Evolutionary conservation across 129 eudicot genomes (phyloP), one percentile per base, ranked within the genome.

Genomic region (Flaveria brownii): DNA sequence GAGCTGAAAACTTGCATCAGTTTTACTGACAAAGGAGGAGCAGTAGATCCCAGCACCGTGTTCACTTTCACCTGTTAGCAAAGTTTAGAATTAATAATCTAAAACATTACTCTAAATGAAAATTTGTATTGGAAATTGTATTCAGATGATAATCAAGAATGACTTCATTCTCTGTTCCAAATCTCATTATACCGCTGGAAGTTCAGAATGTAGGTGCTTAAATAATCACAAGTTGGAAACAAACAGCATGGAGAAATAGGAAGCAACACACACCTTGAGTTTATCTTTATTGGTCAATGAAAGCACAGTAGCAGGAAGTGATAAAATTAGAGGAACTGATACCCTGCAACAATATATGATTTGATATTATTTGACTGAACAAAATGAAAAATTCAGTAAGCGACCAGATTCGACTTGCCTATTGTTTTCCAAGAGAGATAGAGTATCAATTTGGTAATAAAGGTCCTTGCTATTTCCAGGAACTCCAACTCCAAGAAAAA

Each of bases 391-490:
- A 68, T 70, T 72, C 52, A 60, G 36, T 10, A 50, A 20, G 60
- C 39, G 26, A 14, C 36, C 12, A 28, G 49, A 42, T 18, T 62
- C 63, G 71, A 87, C 91, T 82, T 88, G 85, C 99, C 91, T 83
- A 68, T 89, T 88, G 78, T 82, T 83, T 74, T 94, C 97, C 83
- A 94, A 81, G 85, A 78, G 85, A 75, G 87, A 81, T 23, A 94
- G 79, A 63, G 97, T 84, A 50, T 91, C 88, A 72, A 91, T 86
- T 81, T 94, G 99, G 83, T 87, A 68, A 85, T 77, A 94, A 79
- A 94, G 82, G 81, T 94, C 97, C 59, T 94, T 84, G 81, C 88
- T 84, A 79, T 86, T 87, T 39, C 93, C 97, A 75, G 96, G 96
- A 70, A 83, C 72, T 74, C 93, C 99, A 89, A 89, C 65, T 16